These are phyloP conservation scores for Paracoccidioides brasiliensis DNA, from an alignment of 2,329 filamentous ascomycete genomes.

Conservation along the genomic window DNA sequence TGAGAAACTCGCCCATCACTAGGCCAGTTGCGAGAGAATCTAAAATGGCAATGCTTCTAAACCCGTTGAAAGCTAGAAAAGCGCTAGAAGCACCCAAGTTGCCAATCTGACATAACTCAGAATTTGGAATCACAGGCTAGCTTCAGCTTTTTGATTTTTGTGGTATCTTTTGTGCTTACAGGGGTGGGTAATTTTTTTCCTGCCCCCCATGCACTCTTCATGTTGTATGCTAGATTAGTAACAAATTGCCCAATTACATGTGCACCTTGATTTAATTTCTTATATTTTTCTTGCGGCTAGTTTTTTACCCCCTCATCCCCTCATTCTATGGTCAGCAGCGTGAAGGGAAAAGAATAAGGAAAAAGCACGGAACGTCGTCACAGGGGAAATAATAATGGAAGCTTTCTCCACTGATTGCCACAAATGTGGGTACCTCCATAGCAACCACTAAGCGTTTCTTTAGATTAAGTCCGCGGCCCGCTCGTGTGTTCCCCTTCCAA, in stretches of 20 bases:
- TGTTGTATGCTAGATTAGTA: neutral
- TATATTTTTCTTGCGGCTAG: neutral
- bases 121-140: neutral
- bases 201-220: no score
- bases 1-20: neutral
- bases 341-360: neutral
- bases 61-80: neutral
- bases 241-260: neutral
- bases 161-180: neutral
- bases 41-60: neutral
- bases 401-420: neutral
- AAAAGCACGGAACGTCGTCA: neutral
- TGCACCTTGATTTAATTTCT: neutral
- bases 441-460: neutral
- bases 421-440: neutral
- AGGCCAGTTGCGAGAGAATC: neutral
- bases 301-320: neutral
- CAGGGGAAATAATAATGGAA: neutral
- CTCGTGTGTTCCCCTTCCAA: neutral
- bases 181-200: neutral
- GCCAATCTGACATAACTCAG: neutral
- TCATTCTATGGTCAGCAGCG: neutral
- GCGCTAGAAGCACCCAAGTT: neutral
- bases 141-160: neutral
- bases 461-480: neutral